A percentile compares a stretch with the other conserved stretches of the same genome.
Evolutionary conservation across 306 rosid genomes (phyloP).

Genomic region (Glycine soja): DNA sequence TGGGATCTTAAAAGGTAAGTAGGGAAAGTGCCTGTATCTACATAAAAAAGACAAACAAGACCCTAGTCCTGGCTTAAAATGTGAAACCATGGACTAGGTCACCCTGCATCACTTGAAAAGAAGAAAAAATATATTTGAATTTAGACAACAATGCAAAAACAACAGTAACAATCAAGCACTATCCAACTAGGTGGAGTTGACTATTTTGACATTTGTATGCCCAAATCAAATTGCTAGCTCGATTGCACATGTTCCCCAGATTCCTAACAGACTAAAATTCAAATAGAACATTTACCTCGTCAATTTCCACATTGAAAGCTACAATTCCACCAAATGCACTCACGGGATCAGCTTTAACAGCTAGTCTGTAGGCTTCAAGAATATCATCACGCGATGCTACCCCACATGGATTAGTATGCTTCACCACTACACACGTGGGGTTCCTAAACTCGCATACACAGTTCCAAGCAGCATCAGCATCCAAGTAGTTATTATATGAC

Average conservation of each 20-base stretch:
- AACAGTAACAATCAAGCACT: neutral
- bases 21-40: neutral
- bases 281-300: conserved; percentile 68
- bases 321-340: conserved; percentile 99
- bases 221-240: no score
- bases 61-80: no score
- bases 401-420: conserved; percentile 96
- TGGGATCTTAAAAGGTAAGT: neutral
- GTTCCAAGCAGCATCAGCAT: conserved; percentile 98
- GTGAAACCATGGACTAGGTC: neutral
- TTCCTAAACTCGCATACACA: conserved; percentile 81
- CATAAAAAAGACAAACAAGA: conserved; percentile 5
- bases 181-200: neutral
- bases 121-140: neutral
- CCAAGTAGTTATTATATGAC: conserved; percentile 93
- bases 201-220: no score
- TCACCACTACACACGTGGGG: conserved; percentile 90
- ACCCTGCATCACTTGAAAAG: conserved; percentile 15
- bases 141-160: no score
- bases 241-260: no score
- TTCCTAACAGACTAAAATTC: neutral
- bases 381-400: conserved; percentile 93
- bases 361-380: conserved; percentile 89
- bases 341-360: conserved; percentile 93
- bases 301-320: conserved; percentile 86